phyloP scores from a whole-genome alignment of 2,329 filamentous ascomycete genomes.

The Proliferodiscus dingleyae region DNA sequence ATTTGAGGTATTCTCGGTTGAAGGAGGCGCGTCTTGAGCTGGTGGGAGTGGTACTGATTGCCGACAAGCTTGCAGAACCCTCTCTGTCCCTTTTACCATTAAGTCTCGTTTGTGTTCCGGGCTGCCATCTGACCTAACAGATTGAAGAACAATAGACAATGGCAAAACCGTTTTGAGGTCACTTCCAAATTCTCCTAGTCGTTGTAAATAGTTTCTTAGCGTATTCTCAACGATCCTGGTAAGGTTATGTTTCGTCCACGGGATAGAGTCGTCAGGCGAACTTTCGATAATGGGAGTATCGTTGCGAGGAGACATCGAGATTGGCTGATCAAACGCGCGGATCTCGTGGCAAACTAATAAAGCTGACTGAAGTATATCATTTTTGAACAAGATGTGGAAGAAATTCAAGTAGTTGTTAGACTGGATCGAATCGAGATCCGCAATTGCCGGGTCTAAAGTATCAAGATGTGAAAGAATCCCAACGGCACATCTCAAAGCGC shows the following conservation, averaged over 20 bases:
- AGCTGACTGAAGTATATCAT: conserved; percentile 18
- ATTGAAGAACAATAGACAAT: conserved; percentile 29
- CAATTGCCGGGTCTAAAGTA: conserved; percentile 19
- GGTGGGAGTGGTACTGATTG: conserved; percentile 8
- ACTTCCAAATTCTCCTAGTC: conserved; percentile 26
- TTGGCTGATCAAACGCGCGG: conserved; percentile 9
- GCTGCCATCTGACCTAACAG: conserved; percentile 27
- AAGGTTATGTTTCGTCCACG: conserved; percentile 26
- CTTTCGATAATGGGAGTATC: background rate
- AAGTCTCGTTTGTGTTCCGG: conserved; percentile 22
- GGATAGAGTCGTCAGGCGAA: conserved; percentile 3
- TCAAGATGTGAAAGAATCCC: conserved; percentile 20
- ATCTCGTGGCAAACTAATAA: conserved; percentile 20
- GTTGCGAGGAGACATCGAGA: background rate
- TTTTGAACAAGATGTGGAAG: conserved; percentile 18
- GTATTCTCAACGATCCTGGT: conserved; percentile 29
- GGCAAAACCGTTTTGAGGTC: conserved; percentile 32
- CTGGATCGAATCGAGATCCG: conserved; percentile 17
- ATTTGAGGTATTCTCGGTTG: conserved; percentile 1
- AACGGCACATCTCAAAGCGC: conserved; percentile 15
- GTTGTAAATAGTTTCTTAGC: conserved; percentile 26
- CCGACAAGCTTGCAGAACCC: conserved; percentile 24
- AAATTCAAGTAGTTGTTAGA: conserved; percentile 19
- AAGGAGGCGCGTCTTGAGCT: background rate
- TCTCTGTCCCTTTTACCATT: conserved; percentile 29